phyloP scores from a whole-genome alignment of 495 filamentous ascomycete species.

The Aspergillus nanangensis region DNA sequence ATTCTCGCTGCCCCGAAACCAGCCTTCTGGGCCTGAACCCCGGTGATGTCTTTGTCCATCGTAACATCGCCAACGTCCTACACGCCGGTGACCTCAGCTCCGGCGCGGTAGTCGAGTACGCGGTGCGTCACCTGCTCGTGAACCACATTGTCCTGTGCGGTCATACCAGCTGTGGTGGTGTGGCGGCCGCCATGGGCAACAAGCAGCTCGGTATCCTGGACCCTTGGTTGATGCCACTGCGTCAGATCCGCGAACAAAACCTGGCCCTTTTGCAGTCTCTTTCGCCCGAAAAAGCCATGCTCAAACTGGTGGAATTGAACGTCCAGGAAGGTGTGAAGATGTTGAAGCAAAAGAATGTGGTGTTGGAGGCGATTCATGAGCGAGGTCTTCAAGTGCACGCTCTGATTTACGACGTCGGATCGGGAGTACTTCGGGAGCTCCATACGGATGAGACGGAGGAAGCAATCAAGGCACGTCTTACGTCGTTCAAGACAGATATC shows the following conservation, averaged over 20 bases:
- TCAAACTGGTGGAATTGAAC: conserved; percentile 64
- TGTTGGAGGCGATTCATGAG: conserved; percentile 62
- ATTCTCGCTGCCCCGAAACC: conserved; percentile 85
- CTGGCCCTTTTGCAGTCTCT: conserved; percentile 43
- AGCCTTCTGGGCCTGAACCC: conserved; percentile 75
- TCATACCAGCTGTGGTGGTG: conserved; percentile 78
- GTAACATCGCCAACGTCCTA: conserved; percentile 91
- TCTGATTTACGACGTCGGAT: conserved; percentile 61
- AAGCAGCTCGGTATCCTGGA: conserved; percentile 72
- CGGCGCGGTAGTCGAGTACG: conserved; percentile 76
- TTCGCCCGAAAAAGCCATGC: conserved; percentile 36
- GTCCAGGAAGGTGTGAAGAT: conserved; percentile 61
- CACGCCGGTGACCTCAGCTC: conserved; percentile 72
- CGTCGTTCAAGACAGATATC: conserved; percentile 38
- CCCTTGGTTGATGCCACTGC: conserved; percentile 73
- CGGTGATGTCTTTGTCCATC: conserved; percentile 89
- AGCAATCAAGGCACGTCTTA: conserved; percentile 32
- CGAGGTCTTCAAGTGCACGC: conserved; percentile 72
- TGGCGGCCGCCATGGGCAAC: conserved; percentile 63
- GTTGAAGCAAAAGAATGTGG: conserved; percentile 55
- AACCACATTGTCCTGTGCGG: conserved; percentile 82
- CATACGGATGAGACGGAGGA: conserved; percentile 40
- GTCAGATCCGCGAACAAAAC: conserved; percentile 54
- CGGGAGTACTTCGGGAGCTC: conserved; percentile 56
- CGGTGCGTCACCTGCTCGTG: conserved; percentile 69